A percentile compares a stretch with the other conserved stretches of the same genome.
phyloP scores from a whole-genome alignment of 2,329 filamentous ascomycete species.

The Aspergillus sp. region DNA sequence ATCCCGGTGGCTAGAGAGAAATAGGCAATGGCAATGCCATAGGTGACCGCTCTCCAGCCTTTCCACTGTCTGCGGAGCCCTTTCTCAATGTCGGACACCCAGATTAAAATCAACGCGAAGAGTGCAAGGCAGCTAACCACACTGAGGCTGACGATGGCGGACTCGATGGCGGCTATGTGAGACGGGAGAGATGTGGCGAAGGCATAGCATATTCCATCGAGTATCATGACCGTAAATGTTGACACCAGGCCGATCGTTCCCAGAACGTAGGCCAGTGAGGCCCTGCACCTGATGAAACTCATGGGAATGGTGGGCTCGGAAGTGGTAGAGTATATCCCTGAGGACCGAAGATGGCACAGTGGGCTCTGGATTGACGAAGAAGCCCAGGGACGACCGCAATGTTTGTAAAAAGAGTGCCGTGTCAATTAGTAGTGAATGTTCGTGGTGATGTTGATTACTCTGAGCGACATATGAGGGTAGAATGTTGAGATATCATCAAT shows the following conservation, averaged over 20 bases:
- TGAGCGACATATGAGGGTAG: background rate
- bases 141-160: slow-evolving; percentile 25
- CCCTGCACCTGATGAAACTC: background rate
- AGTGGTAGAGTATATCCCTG: background rate
- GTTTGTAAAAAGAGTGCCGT: background rate
- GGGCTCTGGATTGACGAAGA: background rate
- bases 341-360: background rate
- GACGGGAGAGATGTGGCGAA: slow-evolving; percentile 20
- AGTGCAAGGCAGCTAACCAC: slow-evolving; percentile 24
- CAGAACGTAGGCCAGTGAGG: slow-evolving; percentile 21
- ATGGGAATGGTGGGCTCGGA: background rate
- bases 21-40: slow-evolving; percentile 23
- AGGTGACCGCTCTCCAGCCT: slow-evolving; percentile 19
- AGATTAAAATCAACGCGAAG: slow-evolving; percentile 19
- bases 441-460: background rate
- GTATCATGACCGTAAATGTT: slow-evolving; percentile 26
- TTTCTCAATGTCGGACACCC: slow-evolving; percentile 17
- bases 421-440: background rate
- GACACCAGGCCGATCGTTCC: slow-evolving; percentile 24
- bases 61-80: slow-evolving; percentile 11
- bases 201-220: slow-evolving; percentile 30
- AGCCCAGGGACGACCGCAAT: too few species aligned
- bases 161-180: slow-evolving; percentile 18
- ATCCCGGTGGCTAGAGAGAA: slow-evolving; percentile 25
- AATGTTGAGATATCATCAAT: background rate